Evolutionary conservation across 257 asterid genomes (phyloP).

Genomic region (Gentiana straminea): DNA sequence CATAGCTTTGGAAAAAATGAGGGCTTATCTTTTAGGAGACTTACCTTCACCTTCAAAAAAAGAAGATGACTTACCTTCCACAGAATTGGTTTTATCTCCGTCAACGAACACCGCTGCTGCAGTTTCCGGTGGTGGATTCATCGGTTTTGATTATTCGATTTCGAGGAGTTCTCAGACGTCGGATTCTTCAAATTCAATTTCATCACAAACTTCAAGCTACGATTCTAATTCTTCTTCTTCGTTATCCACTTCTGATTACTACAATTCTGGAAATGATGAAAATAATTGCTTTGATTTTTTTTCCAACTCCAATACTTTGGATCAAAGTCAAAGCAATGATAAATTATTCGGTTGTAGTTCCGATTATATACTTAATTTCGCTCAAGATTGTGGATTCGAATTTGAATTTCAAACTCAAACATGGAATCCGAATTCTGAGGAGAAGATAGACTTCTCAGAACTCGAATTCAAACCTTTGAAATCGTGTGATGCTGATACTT

Average conservation of each 20-base stretch:
- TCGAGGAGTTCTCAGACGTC: no score
- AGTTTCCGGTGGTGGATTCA: no score
- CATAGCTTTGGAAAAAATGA: no score
- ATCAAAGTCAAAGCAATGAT: not conserved
- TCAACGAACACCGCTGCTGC: no score
- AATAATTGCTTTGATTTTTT: not conserved
- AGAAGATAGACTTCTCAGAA: no score
- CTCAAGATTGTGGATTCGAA: not conserved
- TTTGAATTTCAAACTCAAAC: not conserved
- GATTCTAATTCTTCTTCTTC: not conserved
- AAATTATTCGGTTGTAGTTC: not conserved
- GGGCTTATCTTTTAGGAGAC: no score
- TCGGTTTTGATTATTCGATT: no score
- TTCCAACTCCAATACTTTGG: not conserved
- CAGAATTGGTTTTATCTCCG: no score
- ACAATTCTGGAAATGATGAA: not conserved
- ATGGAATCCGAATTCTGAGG: no score
- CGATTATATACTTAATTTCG: not conserved
- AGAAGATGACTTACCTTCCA: no score
- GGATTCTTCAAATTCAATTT: not conserved
- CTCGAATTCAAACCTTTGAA: conserved; percentile 7
- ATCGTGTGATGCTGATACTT: not conserved
- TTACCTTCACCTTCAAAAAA: no score
- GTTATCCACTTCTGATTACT: conserved; percentile 7
- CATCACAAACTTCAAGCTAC: conserved; percentile 1